These are phyloP conservation scores for Penicillium ochrochloron DNA, from an alignment of 495 filamentous ascomycete species.

Conservation along the genomic window DNA sequence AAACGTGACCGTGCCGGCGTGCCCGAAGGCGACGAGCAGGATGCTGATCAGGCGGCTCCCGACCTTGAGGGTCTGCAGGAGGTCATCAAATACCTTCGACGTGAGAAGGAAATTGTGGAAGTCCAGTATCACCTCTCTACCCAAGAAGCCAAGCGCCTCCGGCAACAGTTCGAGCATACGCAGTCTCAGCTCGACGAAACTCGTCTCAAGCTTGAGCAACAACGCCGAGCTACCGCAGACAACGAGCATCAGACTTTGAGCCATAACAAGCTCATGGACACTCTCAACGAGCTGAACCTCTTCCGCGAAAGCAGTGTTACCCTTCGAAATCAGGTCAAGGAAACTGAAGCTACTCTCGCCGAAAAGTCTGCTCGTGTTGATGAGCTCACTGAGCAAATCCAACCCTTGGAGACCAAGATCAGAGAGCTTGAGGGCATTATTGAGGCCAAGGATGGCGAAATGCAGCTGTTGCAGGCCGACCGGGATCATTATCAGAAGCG, in stretches of 20 bases:
- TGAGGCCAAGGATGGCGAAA: conserved; percentile 80
- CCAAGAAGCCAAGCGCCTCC: conserved; percentile 82
- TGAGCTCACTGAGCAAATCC: conserved; percentile 72
- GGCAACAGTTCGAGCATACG: conserved; percentile 86
- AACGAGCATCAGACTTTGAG: conserved; percentile 69
- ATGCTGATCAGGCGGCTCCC: conserved; percentile 45
- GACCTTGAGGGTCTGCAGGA: conserved; percentile 79
- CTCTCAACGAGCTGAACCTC: conserved; percentile 90
- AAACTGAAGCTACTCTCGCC: conserved; percentile 71
- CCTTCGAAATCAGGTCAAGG: conserved; percentile 80
- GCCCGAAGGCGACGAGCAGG: conserved; percentile 48
- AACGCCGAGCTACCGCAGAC: conserved; percentile 77
- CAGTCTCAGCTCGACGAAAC: conserved; percentile 86
- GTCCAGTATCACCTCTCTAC: conserved; percentile 88
- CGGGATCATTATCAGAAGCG: conserved; percentile 91
- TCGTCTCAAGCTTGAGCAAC: conserved; percentile 83
- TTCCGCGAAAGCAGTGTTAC: conserved; percentile 92
- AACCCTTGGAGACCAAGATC: conserved; percentile 79
- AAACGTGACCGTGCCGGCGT: conserved; percentile 68
- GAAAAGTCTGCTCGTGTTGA: conserved; percentile 76
- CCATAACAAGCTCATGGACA: conserved; percentile 89
- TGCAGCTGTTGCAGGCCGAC: conserved; percentile 82
- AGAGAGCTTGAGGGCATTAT: conserved; percentile 79
- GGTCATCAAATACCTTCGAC: conserved; percentile 85
- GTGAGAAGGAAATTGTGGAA: conserved; percentile 96